A percentile compares a stretch with the other conserved stretches of the same genome.
Evolutionary conservation across 805 yeast species (phyloP).

Genomic region (Pichia membranifaciens): DNA sequence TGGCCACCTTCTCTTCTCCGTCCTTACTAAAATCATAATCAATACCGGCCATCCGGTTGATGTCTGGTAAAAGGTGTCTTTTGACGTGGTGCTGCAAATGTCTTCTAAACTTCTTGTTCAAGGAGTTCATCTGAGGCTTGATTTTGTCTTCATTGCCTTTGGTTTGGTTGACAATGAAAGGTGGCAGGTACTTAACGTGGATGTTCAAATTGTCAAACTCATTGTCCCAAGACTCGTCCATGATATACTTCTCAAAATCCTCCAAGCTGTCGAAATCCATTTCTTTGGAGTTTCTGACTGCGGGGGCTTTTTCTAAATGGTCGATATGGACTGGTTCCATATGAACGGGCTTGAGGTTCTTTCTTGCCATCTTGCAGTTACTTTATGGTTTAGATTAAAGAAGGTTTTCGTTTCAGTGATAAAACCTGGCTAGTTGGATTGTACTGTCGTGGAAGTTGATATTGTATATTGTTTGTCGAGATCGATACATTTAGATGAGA

Average conservation of each 20-base stretch:
- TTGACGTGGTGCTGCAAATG: slow-evolving; percentile 71
- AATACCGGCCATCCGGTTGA: slow-evolving; percentile 56
- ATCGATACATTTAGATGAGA: too few relatives aligned
- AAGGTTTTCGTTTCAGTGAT: too few relatives aligned
- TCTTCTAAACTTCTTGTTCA: slow-evolving; percentile 65
- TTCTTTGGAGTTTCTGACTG: slow-evolving; percentile 26
- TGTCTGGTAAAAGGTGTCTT: slow-evolving; percentile 64
- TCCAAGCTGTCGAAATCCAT: slow-evolving; percentile 54
- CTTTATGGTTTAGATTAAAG: too few relatives aligned
- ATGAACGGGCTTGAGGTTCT: slow-evolving; percentile 16
- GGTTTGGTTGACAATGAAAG: slow-evolving; percentile 60
- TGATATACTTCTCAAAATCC: slow-evolving; percentile 56
- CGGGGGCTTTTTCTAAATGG: slow-evolving; percentile 26
- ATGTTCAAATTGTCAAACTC: slow-evolving; percentile 68
- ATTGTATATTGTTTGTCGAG: too few relatives aligned
- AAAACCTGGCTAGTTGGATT: too few relatives aligned
- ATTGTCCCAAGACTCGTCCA: slow-evolving; percentile 72
- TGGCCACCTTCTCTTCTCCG: slow-evolving; percentile 43
- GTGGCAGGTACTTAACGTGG: slow-evolving; percentile 63
- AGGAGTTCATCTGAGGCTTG: slow-evolving; percentile 65
- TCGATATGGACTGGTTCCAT: slow-evolving; percentile 29
- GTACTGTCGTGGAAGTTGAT: too few relatives aligned
- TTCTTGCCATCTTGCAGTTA: slow-evolving; percentile 19
- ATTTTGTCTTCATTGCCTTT: slow-evolving; percentile 67
- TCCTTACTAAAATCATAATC: slow-evolving; percentile 35